Percentiles rank a stretch among this genome's conserved stretches.
Conservation (phyloP, 805 yeast species). For the Pichia nakasei region DNA sequence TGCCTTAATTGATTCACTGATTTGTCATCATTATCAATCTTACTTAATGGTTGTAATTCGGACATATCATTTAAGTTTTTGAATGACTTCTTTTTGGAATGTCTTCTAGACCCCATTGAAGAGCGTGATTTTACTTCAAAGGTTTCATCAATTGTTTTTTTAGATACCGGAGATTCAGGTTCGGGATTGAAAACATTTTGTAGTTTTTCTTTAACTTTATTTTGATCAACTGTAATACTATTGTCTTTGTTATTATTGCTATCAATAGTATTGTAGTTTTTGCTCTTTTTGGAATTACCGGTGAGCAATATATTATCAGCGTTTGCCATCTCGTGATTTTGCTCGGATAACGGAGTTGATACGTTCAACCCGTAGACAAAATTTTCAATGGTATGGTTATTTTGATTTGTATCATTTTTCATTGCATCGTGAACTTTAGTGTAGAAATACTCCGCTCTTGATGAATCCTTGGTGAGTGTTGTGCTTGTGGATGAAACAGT, state of each 20-base stretch:
- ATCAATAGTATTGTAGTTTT: constrained; percentile 1
- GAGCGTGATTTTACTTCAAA: constrained; percentile 15
- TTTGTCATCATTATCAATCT: constrained; percentile 3
- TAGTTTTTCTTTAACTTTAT: neutral
- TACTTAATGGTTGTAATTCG: constrained; percentile 5
- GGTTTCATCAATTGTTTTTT: constrained; percentile 6
- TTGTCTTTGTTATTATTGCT: neutral
- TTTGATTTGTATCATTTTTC: constrained; percentile 64
- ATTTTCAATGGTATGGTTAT: constrained; percentile 84
- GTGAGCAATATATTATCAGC: neutral
- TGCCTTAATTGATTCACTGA: constrained; percentile 28
- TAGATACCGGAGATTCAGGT: neutral
- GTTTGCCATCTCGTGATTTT: neutral
- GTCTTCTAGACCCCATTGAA: constrained; percentile 15
- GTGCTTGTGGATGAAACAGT: constrained; percentile 22
- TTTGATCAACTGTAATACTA: neutral
- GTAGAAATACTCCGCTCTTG: constrained; percentile 89
- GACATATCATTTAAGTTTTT: constrained; percentile 1
- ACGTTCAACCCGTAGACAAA: constrained; percentile 75
- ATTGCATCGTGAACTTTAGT: constrained; percentile 93
- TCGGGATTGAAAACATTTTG: constrained; percentile 1
- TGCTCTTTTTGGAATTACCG: constrained; percentile 1
- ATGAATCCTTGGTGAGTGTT: constrained; percentile 41
- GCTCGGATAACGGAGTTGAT: constrained; percentile 17
- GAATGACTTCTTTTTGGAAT: constrained; percentile 8